Evolutionary conservation across 2,329 filamentous ascomycete species (phyloP), one percentile per base, ranked within the genome.

Genomic region (Cryphonectria japonica): DNA sequence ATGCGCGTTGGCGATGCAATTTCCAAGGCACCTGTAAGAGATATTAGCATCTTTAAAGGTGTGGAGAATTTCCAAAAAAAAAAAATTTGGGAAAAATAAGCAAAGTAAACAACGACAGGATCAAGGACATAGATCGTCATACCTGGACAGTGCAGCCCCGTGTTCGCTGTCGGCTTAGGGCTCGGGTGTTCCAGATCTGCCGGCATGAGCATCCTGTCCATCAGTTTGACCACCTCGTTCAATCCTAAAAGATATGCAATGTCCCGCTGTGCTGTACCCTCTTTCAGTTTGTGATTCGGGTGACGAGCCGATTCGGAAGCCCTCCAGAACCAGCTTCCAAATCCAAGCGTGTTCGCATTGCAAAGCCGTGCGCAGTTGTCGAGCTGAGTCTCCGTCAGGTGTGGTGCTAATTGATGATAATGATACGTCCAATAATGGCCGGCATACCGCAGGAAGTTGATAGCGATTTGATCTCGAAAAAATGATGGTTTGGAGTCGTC

Each of bases 261-360:
- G 3, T 69, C 67, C 22, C 67, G 67, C 67, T 69, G 54, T 11
- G 59, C 54, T 3, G 63, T 14, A 14, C 67, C 67, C 60, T 69
- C 67, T 41, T 61, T 69, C 43, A 64, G 59, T 43, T 14, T 63
- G 16, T 69, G 59, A 5, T 37, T 29, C 9, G 67, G 67, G 26
- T 69, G 63, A 13, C 50, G 59, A 16, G 67, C 67, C 13, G 63
- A 37, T 37, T 64, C 67, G 14, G 46, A 54, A n/a, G 67, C 59
- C 60, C 39, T 64, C 41, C 54, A 41, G 34, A 69, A 69, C 67
- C 67, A 69, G 59, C 54, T 50, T 34, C 59, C 67, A 5, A 64
- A 69, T 2, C 67, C 67, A 11, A 64, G 16, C 37, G 59, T 69
- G n/a, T 69, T 62, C 7, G 67, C 61, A 50, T 69, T 69, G 43